Evolutionary conservation across 805 yeast species (phyloP).

Genomic region (Cyberlindnera euphorbiiphila): DNA sequence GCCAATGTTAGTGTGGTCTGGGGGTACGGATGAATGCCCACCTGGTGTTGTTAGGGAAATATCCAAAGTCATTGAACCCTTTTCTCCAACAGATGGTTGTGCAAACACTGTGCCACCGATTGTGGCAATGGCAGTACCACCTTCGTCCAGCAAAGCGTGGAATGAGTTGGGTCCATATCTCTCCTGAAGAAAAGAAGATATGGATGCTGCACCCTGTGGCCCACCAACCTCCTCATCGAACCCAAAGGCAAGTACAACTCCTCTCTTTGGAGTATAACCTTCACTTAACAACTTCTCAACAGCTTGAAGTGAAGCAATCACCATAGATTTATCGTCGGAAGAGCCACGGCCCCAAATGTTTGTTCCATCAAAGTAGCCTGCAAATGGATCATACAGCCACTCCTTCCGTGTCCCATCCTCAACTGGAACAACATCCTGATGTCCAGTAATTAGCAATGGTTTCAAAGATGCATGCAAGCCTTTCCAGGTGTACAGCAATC

Average conservation of each 20-base stretch:
- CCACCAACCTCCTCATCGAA: conserved; percentile 77
- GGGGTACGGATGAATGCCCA: conserved; percentile 72
- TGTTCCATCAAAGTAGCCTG: conserved; percentile 60
- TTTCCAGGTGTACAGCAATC: conserved; percentile 58
- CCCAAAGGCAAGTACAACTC: conserved; percentile 61
- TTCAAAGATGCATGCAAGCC: conserved; percentile 49
- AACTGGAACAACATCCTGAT: conserved; percentile 79
- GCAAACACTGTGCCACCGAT: conserved; percentile 40
- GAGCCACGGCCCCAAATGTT: conserved; percentile 72
- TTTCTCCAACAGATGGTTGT: conserved; percentile 57
- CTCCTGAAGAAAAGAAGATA: conserved; percentile 42
- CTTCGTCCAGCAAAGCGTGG: conserved; percentile 62
- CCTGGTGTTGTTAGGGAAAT: conserved; percentile 58
- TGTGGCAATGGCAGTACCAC: conserved; percentile 41
- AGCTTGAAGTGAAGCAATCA: conserved; percentile 61
- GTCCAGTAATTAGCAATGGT: conserved; percentile 70
- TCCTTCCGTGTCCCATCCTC: conserved; percentile 48
- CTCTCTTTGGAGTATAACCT: conserved; percentile 51
- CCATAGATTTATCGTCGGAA: conserved; percentile 65
- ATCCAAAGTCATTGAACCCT: conserved; percentile 51
- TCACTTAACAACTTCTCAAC: conserved; percentile 44
- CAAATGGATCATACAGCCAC: conserved; percentile 67
- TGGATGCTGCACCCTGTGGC: conserved; percentile 48
- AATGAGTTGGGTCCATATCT: conserved; percentile 57
- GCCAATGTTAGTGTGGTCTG: conserved; percentile 72